Evolutionary conservation across 306 rosid species (phyloP).

Genomic region (Cicer arietinum): DNA sequence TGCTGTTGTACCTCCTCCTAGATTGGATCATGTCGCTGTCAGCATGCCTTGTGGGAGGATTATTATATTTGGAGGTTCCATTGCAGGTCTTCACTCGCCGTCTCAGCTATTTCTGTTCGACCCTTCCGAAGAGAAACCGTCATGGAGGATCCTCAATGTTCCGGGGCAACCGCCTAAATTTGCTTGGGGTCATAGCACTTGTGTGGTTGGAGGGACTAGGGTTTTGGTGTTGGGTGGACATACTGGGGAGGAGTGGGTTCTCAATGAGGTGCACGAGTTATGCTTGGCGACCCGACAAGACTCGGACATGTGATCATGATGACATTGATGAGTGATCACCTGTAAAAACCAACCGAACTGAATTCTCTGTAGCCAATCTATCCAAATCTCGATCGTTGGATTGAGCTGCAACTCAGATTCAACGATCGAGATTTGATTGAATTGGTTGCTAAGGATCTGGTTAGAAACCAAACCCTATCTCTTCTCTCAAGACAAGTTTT

Average conservation of each 20-base stretch:
- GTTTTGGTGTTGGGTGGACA: conserved; percentile 95
- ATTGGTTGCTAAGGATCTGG: neutral
- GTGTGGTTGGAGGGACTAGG: conserved; percentile 95
- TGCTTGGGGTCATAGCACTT: conserved; percentile 99
- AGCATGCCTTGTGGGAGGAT: conserved; percentile 99
- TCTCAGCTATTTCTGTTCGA: conserved; percentile 96
- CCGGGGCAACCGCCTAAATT: conserved; percentile 96
- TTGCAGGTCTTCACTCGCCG: conserved; percentile 95
- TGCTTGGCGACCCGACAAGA: conserved; percentile 92
- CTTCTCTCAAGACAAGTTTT: conserved; percentile 11
- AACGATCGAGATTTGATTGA: neutral
- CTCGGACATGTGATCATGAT: conserved; percentile 51
- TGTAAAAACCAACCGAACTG: neutral
- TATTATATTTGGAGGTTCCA: conserved; percentile 90
- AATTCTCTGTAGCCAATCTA: neutral
- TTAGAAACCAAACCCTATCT: neutral
- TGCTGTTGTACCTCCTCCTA: conserved; percentile 88
- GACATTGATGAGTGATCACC: neutral
- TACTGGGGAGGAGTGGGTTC: conserved; percentile 98
- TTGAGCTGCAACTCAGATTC: neutral
- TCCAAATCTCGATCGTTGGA: neutral
- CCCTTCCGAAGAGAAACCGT: conserved; percentile 94
- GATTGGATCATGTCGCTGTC: conserved; percentile 95
- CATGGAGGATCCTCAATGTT: conserved; percentile 94
- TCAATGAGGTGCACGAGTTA: conserved; percentile 91